Conservation (phyloP, 1,139 yeast genomes). For the Ogataea hybrid region DNA sequence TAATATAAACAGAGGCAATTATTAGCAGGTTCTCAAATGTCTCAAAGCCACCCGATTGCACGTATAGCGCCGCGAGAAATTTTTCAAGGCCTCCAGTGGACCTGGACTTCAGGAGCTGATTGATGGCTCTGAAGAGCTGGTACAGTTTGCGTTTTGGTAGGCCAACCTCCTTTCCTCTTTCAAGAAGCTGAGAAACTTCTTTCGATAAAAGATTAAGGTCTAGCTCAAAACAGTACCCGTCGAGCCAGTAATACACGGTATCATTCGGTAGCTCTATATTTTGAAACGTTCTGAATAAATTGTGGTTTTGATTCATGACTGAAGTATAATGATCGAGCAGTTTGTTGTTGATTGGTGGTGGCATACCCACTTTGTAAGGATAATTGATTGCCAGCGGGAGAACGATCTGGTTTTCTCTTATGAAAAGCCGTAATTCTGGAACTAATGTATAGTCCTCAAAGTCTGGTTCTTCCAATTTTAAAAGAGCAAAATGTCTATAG, state of each 20-base stretch:
- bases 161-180: slow-evolving; percentile 25
- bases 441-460: too few species aligned
- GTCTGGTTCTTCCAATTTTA: too few species aligned
- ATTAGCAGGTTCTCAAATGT: slow-evolving; percentile 17
- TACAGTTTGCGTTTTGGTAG: slow-evolving; percentile 21
- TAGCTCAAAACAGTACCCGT: slow-evolving; percentile 21
- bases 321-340: slow-evolving; percentile 9
- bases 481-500: too few species aligned
- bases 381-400: too few species aligned
- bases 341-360: too few species aligned
- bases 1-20: slow-evolving; percentile 16
- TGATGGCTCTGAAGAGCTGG: slow-evolving; percentile 27
- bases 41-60: slow-evolving; percentile 8
- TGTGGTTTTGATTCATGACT: slow-evolving; percentile 8
- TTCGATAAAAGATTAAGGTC: slow-evolving; percentile 25
- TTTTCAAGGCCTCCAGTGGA: slow-evolving; percentile 11
- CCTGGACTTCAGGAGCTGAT: slow-evolving; percentile 23
- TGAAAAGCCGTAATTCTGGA: too few species aligned
- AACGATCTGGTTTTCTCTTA: too few species aligned
- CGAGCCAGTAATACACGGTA: slow-evolving; percentile 22
- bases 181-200: slow-evolving; percentile 22
- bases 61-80: slow-evolving; percentile 9
- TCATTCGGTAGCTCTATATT: not conserved
- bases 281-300: slow-evolving; percentile 6
- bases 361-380: too few species aligned